Conservation (phyloP, 2,329 filamentous ascomycete genomes). For the Pestalotiopsis sp. region DNA sequence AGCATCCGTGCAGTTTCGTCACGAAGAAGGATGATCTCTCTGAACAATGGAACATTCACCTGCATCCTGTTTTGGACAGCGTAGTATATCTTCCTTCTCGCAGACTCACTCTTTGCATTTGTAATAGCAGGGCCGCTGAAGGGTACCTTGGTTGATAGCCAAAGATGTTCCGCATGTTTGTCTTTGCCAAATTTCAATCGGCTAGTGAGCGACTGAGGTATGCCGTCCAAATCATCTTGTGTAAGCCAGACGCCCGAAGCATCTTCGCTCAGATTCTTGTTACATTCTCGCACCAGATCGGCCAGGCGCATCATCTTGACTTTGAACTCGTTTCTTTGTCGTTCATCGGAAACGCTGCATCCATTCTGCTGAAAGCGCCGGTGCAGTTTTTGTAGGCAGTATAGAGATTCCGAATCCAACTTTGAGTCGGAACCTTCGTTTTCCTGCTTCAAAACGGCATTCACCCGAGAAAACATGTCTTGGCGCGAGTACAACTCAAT, state of each 20-base stretch:
- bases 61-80: neutral
- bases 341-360: neutral
- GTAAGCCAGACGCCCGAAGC: neutral
- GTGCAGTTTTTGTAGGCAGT: neutral
- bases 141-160: neutral
- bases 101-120: constrained; percentile 1
- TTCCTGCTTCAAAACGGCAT: neutral
- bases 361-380: neutral
- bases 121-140: neutral
- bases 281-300: neutral
- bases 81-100: neutral
- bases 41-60: constrained; percentile 43
- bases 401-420: neutral
- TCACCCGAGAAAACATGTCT: neutral
- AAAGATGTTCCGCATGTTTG: neutral
- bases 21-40: constrained; percentile 56
- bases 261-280: neutral
- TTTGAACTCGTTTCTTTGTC: neutral
- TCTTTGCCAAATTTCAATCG: neutral
- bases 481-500: neutral
- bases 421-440: neutral
- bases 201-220: neutral
- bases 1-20: constrained; percentile 59
- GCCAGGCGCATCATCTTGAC: neutral
- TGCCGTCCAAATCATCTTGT: neutral